Conservation (phyloP, 2,329 filamentous ascomycete genomes). For the Nothopassalora personata region DNA sequence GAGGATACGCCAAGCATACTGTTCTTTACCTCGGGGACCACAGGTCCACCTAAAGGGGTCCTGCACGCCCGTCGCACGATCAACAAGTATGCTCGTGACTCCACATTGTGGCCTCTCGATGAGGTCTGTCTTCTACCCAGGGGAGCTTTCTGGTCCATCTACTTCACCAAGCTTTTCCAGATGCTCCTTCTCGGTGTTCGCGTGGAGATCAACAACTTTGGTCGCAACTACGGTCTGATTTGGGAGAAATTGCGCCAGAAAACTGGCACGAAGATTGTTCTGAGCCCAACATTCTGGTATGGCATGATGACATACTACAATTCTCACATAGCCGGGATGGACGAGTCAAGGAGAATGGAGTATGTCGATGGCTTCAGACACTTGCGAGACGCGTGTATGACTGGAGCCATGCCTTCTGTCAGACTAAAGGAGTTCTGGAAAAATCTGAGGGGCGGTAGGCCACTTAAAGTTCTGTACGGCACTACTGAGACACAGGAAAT, state of each 20-base stretch:
- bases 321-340: neutral
- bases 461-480: neutral
- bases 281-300: constrained; percentile 3
- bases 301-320: constrained; percentile 2
- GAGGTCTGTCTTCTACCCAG: neutral
- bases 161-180: neutral
- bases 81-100: constrained; percentile 1
- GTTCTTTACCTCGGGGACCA: neutral
- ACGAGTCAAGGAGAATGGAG: neutral
- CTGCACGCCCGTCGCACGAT: constrained; percentile 1
- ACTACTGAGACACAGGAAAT: constrained; percentile 2
- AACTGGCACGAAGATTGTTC: neutral
- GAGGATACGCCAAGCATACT: constrained; percentile 2
- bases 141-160: neutral
- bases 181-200: neutral
- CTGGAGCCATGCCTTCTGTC: neutral
- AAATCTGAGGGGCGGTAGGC: neutral
- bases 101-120: neutral
- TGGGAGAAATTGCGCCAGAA: constrained; percentile 2
- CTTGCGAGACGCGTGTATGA: neutral
- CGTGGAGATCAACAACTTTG: constrained; percentile 1
- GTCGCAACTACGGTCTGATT: constrained; percentile 2
- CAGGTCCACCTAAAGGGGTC: neutral
- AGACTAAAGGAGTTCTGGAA: constrained; percentile 3
- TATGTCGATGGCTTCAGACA: neutral